Conservation (phyloP, 495 filamentous ascomycete genomes). For the Pseudevernia furfuracea region DNA sequence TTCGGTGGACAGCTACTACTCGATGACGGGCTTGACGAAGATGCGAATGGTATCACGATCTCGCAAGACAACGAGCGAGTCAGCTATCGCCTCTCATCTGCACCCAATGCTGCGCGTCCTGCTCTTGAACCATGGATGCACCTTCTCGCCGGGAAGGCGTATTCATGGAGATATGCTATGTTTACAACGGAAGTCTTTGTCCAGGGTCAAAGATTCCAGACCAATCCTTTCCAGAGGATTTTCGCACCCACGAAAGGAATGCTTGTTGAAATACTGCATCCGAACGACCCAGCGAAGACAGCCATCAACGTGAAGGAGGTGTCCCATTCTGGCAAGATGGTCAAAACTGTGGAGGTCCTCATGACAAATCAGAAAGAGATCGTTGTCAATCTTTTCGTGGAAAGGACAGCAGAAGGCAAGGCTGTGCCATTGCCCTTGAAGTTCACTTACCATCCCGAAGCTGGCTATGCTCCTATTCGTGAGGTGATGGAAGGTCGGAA, state of each 20-base stretch:
- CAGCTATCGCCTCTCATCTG: conserved; percentile 69
- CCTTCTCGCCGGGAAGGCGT: conserved; percentile 74
- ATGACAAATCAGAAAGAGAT: conserved; percentile 70
- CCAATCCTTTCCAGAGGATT: conserved; percentile 86
- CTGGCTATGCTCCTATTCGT: conserved; percentile 87
- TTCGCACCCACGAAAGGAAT: conserved; percentile 79
- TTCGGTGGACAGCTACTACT: conserved; percentile 75
- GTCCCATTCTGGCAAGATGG: conserved; percentile 55
- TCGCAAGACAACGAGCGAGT: conserved; percentile 66
- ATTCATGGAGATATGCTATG: conserved; percentile 94
- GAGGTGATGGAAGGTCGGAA: conserved; percentile 94
- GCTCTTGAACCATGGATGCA: conserved; percentile 73
- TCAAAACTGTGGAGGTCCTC: conserved; percentile 79
- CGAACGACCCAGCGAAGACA: conserved; percentile 69
- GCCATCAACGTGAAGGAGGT: conserved; percentile 70
- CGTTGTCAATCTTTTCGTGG: conserved; percentile 75
- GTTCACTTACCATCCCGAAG: conserved; percentile 89
- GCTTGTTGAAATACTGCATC: conserved; percentile 77
- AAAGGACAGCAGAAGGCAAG: conserved; percentile 72
- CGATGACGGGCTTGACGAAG: conserved; percentile 43
- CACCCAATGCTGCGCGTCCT: conserved; percentile 64
- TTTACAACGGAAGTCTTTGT: conserved; percentile 92
- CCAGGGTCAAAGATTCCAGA: conserved; percentile 93
- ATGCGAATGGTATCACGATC: conserved; percentile 74
- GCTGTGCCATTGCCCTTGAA: conserved; percentile 71